Evolutionary conservation across 2,329 filamentous ascomycete species (phyloP), one percentile per base, ranked within the genome.

Genomic region (Coniella vitis): DNA sequence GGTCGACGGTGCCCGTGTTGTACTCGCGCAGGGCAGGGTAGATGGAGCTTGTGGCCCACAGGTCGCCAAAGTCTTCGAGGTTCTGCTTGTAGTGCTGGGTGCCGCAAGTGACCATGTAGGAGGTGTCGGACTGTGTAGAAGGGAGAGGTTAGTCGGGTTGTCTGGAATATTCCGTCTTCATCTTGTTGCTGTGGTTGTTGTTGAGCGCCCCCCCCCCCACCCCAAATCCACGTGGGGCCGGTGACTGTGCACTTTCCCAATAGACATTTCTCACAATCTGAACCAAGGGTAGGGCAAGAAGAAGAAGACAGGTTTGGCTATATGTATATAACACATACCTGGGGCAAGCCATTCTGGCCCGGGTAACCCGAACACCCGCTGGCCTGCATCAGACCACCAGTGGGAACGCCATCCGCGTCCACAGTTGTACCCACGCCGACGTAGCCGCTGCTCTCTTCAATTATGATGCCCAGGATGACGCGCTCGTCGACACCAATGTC

Each of bases 331-430:
- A 16, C 16, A 39, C 48, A 17, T 51, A 65, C 63, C 57, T 29
- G 65, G 61, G 31, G 55, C 52, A 38, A 66, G 56, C 59, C 58
- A 41, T 61, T 60, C 50, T 60, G 39, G 17, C 64, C 64, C 0
- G 61, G 61, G 52, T 62, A 68, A 2, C 63, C 64, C 4, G 60
- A 60, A 51, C 63, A 63, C 31, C 61, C 64, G 29, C 58, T 58
- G 40, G 61, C 62, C 56, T 69, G 67, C 67, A 70, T 69, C 35
- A 70, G 56, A n/a, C 68, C 67, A 14, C 63, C 65, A 3, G 65
- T 66, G 35, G 25, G 21, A 45, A 62, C 60, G 14, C 59, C 58
- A 47, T 69, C 65, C 16, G 47, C 49, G 55, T 65, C 62, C 38
- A n/a, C 53, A 31, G 66, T 67, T 16, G 65, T 68, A 3, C 31